Evolutionary conservation across 306 rosid species (phyloP).

Genomic region (Lablab purpureus): DNA sequence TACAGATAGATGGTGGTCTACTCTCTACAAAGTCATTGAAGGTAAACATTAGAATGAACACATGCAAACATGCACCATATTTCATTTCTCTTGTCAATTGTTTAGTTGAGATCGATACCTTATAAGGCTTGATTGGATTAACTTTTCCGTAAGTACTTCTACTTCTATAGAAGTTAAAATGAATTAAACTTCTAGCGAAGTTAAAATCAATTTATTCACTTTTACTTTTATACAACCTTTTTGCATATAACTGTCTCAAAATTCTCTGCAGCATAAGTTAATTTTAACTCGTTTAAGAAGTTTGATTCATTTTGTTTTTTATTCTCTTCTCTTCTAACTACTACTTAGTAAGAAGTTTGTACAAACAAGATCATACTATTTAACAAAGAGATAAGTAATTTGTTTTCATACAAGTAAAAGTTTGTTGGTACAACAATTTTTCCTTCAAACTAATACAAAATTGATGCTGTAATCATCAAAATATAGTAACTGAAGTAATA

Average conservation of each 20-base stretch:
- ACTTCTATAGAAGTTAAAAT: not conserved
- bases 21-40: slow-evolving; percentile 69
- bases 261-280: not conserved
- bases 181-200: not conserved
- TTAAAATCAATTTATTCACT: not conserved
- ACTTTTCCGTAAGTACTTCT: not conserved
- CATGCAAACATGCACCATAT: slow-evolving; percentile 18
- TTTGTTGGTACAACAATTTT: not conserved
- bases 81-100: slow-evolving; percentile 9
- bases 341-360: not conserved
- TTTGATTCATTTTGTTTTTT: not conserved
- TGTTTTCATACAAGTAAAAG: not conserved
- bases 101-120: not conserved
- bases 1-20: slow-evolving; percentile 70
- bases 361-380: not conserved
- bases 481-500: not conserved
- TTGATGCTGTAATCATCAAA: slow-evolving; percentile 1
- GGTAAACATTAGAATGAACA: slow-evolving; percentile 47
- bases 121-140: not conserved
- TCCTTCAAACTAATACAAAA: slow-evolving; percentile 19
- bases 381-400: not conserved
- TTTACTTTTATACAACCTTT: not conserved
- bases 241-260: too few species aligned
- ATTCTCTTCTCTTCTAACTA: not conserved
- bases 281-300: not conserved